Evolutionary conservation across 495 filamentous ascomycete genomes (phyloP).

Genomic region (Aspergillus asperescens): DNA sequence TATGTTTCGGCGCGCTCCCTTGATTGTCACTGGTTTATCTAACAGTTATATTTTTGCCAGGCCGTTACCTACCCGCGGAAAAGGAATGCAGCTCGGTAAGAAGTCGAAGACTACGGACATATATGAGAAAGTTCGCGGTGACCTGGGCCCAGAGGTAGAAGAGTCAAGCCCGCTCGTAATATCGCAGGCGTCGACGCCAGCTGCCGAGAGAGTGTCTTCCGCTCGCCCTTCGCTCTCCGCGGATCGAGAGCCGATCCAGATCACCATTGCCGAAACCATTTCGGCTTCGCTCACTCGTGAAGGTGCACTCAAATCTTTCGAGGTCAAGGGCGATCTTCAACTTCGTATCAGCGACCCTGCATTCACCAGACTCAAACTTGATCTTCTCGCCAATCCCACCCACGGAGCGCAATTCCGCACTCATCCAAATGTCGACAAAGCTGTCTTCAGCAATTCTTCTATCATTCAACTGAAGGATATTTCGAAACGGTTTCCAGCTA

Average conservation of each 20-base stretch:
- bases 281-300: slow-evolving; percentile 82
- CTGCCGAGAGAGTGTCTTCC: slow-evolving; percentile 51
- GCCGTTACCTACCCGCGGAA: slow-evolving; percentile 70
- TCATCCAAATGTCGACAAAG: slow-evolving; percentile 91
- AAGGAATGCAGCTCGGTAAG: slow-evolving; percentile 98
- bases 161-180: slow-evolving; percentile 73
- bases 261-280: slow-evolving; percentile 82
- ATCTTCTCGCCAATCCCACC: slow-evolving; percentile 64
- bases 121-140: slow-evolving; percentile 89
- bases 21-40: slow-evolving; percentile 3
- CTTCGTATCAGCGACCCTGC: slow-evolving; percentile 81
- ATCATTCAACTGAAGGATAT: slow-evolving; percentile 80
- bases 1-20: slow-evolving; percentile 31
- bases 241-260: slow-evolving; percentile 75
- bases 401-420: slow-evolving; percentile 83
- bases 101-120: slow-evolving; percentile 95
- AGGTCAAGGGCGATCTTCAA: slow-evolving; percentile 85
- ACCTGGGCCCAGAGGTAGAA: slow-evolving; percentile 73
- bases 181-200: slow-evolving; percentile 48
- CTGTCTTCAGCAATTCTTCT: slow-evolving; percentile 69
- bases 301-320: slow-evolving; percentile 73
- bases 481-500: slow-evolving; percentile 81
- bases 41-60: slow-evolving; percentile 30
- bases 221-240: slow-evolving; percentile 57
- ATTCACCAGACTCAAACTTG: slow-evolving; percentile 82